Percentiles rank a stretch among this genome's conserved stretches.
These are phyloP conservation scores for Tetragonia tetragonoides DNA, from an alignment of 148 eudicot species.

Conservation along the genomic window DNA sequence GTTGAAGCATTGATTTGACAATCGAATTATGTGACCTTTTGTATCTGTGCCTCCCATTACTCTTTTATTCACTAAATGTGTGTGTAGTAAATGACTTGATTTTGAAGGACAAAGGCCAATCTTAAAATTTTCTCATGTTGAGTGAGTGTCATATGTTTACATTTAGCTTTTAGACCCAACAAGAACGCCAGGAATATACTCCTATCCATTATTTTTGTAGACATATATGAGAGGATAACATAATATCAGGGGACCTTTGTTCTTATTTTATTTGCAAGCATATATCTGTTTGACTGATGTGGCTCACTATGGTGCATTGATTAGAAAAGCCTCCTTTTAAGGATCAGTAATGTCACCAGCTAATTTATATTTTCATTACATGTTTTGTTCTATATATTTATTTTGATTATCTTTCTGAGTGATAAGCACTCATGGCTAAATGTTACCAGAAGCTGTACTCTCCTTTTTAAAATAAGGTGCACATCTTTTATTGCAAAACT, in stretches of 20 bases:
- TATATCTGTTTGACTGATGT: neutral
- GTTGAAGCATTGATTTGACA: neutral
- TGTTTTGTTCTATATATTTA: neutral
- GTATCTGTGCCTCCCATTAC: neutral
- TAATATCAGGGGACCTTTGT: constrained; percentile 3
- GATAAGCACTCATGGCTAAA: neutral
- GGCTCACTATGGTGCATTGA: neutral
- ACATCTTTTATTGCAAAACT: neutral
- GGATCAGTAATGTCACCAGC: neutral
- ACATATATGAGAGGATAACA: neutral
- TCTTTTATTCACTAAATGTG: neutral
- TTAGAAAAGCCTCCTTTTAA: neutral
- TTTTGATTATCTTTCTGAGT: neutral
- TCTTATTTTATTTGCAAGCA: neutral
- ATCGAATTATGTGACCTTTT: constrained; percentile 11
- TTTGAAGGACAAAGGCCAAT: no score
- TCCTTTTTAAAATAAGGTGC: neutral
- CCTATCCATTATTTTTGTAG: neutral
- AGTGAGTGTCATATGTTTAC: neutral
- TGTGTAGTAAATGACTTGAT: neutral
- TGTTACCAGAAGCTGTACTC: neutral
- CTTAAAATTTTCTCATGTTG: neutral
- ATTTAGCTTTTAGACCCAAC: neutral
- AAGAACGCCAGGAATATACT: neutral
- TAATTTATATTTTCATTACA: neutral